phyloP scores from a whole-genome alignment of 352 stramenopile species.

The Bremia lactucae region DNA sequence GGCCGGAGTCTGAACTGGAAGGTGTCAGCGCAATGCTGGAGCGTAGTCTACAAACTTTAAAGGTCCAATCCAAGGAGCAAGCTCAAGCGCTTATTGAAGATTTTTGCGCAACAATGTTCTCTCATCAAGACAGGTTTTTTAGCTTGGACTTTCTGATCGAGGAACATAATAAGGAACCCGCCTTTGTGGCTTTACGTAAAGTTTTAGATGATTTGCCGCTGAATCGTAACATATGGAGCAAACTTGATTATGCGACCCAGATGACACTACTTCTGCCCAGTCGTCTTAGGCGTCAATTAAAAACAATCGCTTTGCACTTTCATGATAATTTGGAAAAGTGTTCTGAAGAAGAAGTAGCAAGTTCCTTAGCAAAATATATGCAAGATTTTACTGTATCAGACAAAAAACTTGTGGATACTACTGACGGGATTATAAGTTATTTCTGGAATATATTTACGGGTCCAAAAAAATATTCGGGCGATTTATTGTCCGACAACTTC shows the following conservation, averaged over 20 bases:
- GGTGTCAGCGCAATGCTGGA: constrained; percentile 11
- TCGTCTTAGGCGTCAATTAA: constrained; percentile 23
- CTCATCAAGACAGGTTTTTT: constrained; percentile 16
- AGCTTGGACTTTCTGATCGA: constrained; percentile 23
- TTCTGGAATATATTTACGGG: too few species aligned
- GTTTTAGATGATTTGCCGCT: constrained; percentile 12
- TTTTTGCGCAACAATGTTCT: constrained; percentile 6
- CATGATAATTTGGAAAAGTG: background rate
- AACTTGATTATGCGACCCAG: constrained; percentile 6
- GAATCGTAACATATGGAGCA: constrained; percentile 9
- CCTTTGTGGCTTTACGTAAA: constrained; percentile 5
- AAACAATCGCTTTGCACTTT: constrained; percentile 13
- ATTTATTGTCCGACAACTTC: constrained; percentile 10
- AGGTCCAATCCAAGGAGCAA: constrained; percentile 14
- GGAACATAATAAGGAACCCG: background rate
- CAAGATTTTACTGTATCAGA: constrained; percentile 14
- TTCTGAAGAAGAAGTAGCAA: background rate
- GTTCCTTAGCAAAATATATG: constrained; percentile 7
- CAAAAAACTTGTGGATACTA: background rate
- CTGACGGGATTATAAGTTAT: constrained; percentile 2
- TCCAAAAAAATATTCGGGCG: too few species aligned
- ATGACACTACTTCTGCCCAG: constrained; percentile 11
- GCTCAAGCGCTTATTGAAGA: constrained; percentile 18
- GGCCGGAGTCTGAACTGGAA: constrained; percentile 19
- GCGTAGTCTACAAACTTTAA: constrained; percentile 9